A percentile compares a stretch with the other conserved stretches of the same genome.
Conservation (phyloP, 1,284 basidiomycete genomes). For the Marasmius oreades region DNA sequence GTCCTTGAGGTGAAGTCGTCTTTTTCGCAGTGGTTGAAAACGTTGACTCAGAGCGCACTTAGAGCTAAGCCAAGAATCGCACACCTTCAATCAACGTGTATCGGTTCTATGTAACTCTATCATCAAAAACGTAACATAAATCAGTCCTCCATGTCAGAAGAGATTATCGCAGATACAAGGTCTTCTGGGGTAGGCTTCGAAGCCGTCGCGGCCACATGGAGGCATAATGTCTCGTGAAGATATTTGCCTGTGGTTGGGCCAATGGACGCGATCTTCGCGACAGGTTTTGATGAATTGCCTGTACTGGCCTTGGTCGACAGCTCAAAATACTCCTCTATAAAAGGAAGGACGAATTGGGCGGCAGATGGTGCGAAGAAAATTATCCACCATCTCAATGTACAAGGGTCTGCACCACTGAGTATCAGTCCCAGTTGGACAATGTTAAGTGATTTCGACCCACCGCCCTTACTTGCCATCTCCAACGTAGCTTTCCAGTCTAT, state of each 20-base stretch:
- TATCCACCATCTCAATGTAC: conserved; percentile 56
- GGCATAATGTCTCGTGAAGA: conserved; percentile 40
- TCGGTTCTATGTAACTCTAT: background rate
- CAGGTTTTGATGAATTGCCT: conserved; percentile 3
- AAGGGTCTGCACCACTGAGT: background rate
- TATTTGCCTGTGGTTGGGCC: conserved; percentile 62
- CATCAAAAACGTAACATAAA: no score
- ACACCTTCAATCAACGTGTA: background rate
- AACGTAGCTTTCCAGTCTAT: conserved; percentile 42
- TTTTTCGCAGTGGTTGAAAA: no score
- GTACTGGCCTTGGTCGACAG: conserved; percentile 16
- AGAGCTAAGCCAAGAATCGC: background rate
- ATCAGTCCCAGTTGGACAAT: background rate
- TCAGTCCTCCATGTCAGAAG: background rate
- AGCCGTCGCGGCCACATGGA: conserved; percentile 53
- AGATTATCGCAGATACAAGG: conserved; percentile 37
- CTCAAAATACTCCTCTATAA: conserved; percentile 43
- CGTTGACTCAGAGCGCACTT: no score
- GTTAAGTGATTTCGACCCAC: background rate
- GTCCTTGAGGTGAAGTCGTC: no score
- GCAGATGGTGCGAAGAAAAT: conserved; percentile 75
- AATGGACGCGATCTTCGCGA: conserved; percentile 50
- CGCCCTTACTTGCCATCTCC: conserved; percentile 23
- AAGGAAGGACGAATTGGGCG: conserved; percentile 53
- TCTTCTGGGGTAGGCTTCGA: conserved; percentile 53